Evolutionary conservation across 148 eudicot species (phyloP).

Genomic region (Mesembryanthemum crystallinum): DNA sequence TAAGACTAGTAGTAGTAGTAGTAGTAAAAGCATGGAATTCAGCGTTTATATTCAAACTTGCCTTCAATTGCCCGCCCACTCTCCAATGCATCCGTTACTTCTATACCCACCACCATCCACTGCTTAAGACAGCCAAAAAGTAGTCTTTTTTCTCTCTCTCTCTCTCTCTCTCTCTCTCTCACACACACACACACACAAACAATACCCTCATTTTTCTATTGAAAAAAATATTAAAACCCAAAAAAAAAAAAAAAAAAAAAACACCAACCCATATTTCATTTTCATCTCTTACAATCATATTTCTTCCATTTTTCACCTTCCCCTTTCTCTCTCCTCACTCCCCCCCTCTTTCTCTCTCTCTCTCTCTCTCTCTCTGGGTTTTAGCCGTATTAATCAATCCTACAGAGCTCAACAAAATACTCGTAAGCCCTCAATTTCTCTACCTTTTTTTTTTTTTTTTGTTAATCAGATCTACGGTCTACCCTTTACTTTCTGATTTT

Average conservation of each 20-base stretch:
- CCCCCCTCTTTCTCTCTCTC: neutral
- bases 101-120: neutral
- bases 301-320: conserved; percentile 10
- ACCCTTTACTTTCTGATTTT: neutral
- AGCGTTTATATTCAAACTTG: conserved; percentile 63
- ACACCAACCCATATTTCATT: neutral
- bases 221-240: neutral
- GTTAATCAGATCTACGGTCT: too few species aligned
- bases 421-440: neutral
- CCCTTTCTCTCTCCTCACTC: neutral
- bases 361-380: neutral
- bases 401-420: neutral
- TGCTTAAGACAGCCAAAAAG: conserved; percentile 1
- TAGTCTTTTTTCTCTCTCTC: conserved; percentile 11
- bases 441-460: neutral
- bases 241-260: neutral
- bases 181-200: neutral
- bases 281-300: neutral
- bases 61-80: conserved; percentile 52
- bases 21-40: conserved; percentile 75
- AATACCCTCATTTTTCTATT: neutral
- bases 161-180: too few species aligned
- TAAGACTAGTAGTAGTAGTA: too few species aligned
- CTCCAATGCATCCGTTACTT: conserved; percentile 41
- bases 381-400: neutral